These are phyloP conservation scores for Tothia fuscella DNA, from an alignment of 2,329 filamentous ascomycete species.

Conservation along the genomic window DNA sequence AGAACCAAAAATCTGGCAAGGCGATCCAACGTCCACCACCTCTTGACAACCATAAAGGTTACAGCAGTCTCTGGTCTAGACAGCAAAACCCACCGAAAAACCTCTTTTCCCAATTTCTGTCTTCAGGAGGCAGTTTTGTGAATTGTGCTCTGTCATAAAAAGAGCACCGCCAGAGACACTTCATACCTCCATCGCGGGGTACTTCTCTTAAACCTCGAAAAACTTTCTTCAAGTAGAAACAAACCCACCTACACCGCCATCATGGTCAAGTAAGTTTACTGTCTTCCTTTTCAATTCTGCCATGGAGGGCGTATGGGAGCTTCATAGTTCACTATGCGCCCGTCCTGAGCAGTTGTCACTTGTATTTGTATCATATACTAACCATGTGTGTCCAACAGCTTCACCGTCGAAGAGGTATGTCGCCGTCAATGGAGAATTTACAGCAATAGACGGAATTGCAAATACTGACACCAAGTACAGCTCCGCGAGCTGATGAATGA, in stretches of 20 bases:
- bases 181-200: not conserved
- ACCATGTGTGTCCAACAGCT: conserved; percentile 44
- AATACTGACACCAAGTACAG: conserved; percentile 29
- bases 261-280: conserved; percentile 92
- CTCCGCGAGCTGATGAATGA: conserved; percentile 71
- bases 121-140: no score
- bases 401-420: conserved; percentile 85
- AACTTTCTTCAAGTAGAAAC: conserved; percentile 1
- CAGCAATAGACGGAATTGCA: not conserved
- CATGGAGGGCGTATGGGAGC: not conserved
- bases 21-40: no score
- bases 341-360: not conserved
- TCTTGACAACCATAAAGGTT: no score
- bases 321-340: not conserved
- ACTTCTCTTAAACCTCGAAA: not conserved
- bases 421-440: conserved; percentile 15
- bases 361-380: not conserved
- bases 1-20: no score
- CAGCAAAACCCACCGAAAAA: no score
- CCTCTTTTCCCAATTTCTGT: no score
- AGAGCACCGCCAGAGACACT: no score
- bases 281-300: not conserved
- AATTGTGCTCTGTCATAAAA: no score
- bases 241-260: conserved; percentile 53
- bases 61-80: no score